Evolutionary conservation across 2,329 filamentous ascomycete genomes (phyloP).

Genomic region (Calonectria honghensis): DNA sequence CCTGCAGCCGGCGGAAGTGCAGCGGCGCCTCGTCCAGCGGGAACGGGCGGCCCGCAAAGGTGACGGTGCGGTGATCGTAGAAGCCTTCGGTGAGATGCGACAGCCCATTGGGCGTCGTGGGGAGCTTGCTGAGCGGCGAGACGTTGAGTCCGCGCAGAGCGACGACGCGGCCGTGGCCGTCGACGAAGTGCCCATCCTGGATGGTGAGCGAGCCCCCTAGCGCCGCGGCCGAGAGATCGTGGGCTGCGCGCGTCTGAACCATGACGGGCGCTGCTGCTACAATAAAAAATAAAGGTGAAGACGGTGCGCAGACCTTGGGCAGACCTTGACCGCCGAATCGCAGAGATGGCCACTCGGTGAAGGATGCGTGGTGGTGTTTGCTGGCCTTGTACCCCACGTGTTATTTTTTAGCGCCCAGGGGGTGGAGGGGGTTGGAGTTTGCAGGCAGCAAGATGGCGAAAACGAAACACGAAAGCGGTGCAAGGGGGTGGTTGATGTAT

Average conservation of each 20-base stretch:
- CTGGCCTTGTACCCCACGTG: conserved; percentile 9
- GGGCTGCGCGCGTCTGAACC: conserved; percentile 52
- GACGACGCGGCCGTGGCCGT: conserved; percentile 61
- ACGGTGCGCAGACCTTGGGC: conserved; percentile 27
- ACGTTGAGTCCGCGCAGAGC: conserved; percentile 65
- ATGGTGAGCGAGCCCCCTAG: conserved; percentile 58
- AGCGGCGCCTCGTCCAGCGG: conserved; percentile 61
- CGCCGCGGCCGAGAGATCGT: conserved; percentile 60
- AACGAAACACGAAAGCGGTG: background rate
- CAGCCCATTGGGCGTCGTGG: conserved; percentile 60
- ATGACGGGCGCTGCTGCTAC: conserved; percentile 37
- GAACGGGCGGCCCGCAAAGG: conserved; percentile 63
- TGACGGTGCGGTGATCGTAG: conserved; percentile 63
- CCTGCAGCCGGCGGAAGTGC: conserved; percentile 61
- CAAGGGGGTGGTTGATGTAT: background rate
- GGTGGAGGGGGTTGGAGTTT: conserved; percentile 1
- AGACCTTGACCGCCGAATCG: conserved; percentile 16
- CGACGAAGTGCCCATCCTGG: conserved; percentile 58
- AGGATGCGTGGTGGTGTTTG: conserved; percentile 12
- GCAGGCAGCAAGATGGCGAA: conserved; percentile 4
- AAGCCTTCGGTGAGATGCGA: conserved; percentile 64
- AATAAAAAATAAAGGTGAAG: background rate
- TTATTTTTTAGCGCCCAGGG: conserved; percentile 16
- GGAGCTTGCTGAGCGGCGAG: conserved; percentile 64
- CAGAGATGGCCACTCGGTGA: background rate